Conservation (phyloP, 345 rosid species). For the Triadica sebifera region DNA sequence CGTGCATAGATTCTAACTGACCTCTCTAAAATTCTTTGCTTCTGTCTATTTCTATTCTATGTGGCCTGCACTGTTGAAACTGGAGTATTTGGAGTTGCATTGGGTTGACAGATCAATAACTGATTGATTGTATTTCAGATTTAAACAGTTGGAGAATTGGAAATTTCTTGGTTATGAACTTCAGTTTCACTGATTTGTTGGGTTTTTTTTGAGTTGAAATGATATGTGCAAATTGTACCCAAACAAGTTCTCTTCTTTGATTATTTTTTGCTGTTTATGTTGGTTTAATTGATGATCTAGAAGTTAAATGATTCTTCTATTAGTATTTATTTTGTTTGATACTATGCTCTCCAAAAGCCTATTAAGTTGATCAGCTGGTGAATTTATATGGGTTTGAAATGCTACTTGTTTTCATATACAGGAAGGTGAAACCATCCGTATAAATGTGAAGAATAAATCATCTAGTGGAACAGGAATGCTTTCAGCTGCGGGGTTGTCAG, state of each 20-base stretch:
- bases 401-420: slow-evolving; percentile 10
- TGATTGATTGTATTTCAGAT: not conserved
- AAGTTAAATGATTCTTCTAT: not conserved
- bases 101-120: not conserved
- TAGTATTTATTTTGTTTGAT: not conserved
- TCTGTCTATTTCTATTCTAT: not conserved
- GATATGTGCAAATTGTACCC: not conserved
- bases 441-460: slow-evolving; percentile 87
- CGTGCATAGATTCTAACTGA: no score
- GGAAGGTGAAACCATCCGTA: slow-evolving; percentile 99
- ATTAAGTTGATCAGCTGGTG: not conserved
- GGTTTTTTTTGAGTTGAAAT: not conserved
- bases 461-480: slow-evolving; percentile 94
- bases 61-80: not conserved
- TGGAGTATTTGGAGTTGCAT: not conserved
- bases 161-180: not conserved
- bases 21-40: no score
- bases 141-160: not conserved
- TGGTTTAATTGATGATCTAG: not conserved
- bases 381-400: not conserved
- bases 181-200: not conserved
- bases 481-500: slow-evolving; percentile 74
- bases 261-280: not conserved
- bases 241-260: not conserved
- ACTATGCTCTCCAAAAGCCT: not conserved